A percentile compares a stretch with the other conserved stretches of the same genome.
phyloP scores from a whole-genome alignment of 345 rosid species.

The Abelmoschus esculentus region DNA sequence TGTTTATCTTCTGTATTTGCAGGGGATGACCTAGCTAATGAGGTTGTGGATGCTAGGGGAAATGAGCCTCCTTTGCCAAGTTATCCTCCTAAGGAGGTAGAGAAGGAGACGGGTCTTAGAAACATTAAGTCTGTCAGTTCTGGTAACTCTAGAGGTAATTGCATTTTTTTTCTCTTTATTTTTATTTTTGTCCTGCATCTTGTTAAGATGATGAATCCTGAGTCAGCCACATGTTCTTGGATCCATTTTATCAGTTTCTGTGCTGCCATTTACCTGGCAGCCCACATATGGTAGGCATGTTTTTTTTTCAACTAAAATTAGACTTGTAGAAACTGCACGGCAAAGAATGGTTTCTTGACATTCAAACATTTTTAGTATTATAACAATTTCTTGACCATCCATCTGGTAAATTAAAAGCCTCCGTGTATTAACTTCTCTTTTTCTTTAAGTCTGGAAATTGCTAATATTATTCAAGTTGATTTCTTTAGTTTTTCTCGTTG shows the following conservation, averaged over 20 bases:
- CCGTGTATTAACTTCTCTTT: background rate
- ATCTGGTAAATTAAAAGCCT: background rate
- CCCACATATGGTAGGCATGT: background rate
- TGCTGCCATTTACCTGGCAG: background rate
- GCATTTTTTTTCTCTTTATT: background rate
- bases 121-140: conserved; percentile 26
- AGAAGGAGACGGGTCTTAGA: conserved; percentile 27
- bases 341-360: background rate
- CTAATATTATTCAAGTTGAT: background rate
- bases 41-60: conserved; percentile 73
- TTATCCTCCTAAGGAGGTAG: conserved; percentile 38
- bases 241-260: background rate
- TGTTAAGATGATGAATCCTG: background rate
- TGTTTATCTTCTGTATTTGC: conserved; percentile 18
- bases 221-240: background rate
- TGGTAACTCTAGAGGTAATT: conserved; percentile 50
- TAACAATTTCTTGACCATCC: background rate
- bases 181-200: background rate
- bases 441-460: background rate
- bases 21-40: conserved; percentile 65
- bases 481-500: background rate
- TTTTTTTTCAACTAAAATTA: background rate
- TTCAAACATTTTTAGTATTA: background rate
- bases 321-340: background rate
- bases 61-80: conserved; percentile 70